phyloP scores from a whole-genome alignment of 352 stramenopile species.

The Phytophthora fragariaefolia region DNA sequence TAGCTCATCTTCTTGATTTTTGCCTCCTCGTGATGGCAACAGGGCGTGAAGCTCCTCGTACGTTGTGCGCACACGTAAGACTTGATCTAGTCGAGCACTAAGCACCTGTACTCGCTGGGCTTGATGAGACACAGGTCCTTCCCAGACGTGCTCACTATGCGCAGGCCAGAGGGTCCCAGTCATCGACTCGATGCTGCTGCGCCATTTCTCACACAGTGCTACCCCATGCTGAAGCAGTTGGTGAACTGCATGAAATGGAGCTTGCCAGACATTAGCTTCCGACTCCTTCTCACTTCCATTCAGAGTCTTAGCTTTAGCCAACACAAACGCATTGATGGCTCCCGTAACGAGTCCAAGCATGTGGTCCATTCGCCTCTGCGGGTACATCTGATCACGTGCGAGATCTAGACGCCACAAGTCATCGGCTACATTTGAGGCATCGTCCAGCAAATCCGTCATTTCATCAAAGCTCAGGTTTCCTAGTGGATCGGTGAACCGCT shows the following conservation, averaged over 20 bases:
- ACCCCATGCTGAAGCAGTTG: constrained; percentile 64
- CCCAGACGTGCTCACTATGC: constrained; percentile 86
- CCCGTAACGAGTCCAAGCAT: constrained; percentile 83
- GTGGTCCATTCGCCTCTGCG: constrained; percentile 89
- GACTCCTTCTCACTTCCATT: constrained; percentile 24
- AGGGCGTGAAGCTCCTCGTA: constrained; percentile 89
- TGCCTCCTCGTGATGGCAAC: constrained; percentile 41
- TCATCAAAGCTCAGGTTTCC: constrained; percentile 71
- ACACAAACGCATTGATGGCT: constrained; percentile 79
- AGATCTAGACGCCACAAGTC: constrained; percentile 90
- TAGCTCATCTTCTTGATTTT: constrained; percentile 48
- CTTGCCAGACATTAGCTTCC: constrained; percentile 77
- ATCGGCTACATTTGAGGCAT: constrained; percentile 86
- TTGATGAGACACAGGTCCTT: constrained; percentile 31
- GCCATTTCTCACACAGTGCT: constrained; percentile 89
- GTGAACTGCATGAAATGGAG: constrained; percentile 63
- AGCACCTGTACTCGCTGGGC: constrained; percentile 52
- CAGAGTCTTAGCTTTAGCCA: constrained; percentile 47
- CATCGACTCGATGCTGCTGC: constrained; percentile 67
- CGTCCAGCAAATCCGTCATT: constrained; percentile 89
- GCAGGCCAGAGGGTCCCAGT: constrained; percentile 83
- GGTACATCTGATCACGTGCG: constrained; percentile 67
- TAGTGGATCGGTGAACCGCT: constrained; percentile 68
- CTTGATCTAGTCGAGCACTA: constrained; percentile 73
- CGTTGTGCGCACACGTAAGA: constrained; percentile 84